A percentile compares a stretch with the other conserved stretches of the same genome.
These are phyloP conservation scores for Candida odintsovae DNA, from an alignment of 805 yeast species.

Conservation along the genomic window DNA sequence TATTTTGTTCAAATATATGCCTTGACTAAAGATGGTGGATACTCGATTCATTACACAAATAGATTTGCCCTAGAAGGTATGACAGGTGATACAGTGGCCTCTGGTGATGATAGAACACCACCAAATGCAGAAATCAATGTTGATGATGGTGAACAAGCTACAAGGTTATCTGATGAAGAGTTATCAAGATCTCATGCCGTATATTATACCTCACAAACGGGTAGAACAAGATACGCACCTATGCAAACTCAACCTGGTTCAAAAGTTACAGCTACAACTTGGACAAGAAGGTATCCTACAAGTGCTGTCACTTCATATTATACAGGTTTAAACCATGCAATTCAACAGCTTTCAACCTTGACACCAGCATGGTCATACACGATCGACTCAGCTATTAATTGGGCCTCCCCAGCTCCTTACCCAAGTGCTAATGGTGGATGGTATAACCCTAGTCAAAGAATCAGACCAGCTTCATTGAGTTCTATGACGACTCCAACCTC, in stretches of 20 bases:
- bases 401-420: slow-evolving; percentile 64
- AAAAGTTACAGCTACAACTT: slow-evolving; percentile 54
- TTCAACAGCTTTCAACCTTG: slow-evolving; percentile 49
- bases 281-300: slow-evolving; percentile 64
- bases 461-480: neutral
- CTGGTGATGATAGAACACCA: slow-evolving; percentile 23
- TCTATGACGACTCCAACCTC: neutral
- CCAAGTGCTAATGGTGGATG: slow-evolving; percentile 59
- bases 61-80: slow-evolving; percentile 65
- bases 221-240: slow-evolving; percentile 77
- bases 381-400: slow-evolving; percentile 55
- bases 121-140: slow-evolving; percentile 34
- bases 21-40: slow-evolving; percentile 27
- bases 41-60: slow-evolving; percentile 60
- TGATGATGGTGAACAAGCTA: slow-evolving; percentile 29
- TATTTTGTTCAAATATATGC: slow-evolving; percentile 71
- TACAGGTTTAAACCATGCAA: slow-evolving; percentile 31
- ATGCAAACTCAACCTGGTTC: slow-evolving; percentile 89
- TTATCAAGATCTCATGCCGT: slow-evolving; percentile 53
- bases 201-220: slow-evolving; percentile 76
- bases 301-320: slow-evolving; percentile 57
- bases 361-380: slow-evolving; percentile 86
- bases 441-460: slow-evolving; percentile 46
- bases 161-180: slow-evolving; percentile 30
- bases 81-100: slow-evolving; percentile 50